phyloP scores from a whole-genome alignment of 345 rosid species.

The Triadica sebifera region DNA sequence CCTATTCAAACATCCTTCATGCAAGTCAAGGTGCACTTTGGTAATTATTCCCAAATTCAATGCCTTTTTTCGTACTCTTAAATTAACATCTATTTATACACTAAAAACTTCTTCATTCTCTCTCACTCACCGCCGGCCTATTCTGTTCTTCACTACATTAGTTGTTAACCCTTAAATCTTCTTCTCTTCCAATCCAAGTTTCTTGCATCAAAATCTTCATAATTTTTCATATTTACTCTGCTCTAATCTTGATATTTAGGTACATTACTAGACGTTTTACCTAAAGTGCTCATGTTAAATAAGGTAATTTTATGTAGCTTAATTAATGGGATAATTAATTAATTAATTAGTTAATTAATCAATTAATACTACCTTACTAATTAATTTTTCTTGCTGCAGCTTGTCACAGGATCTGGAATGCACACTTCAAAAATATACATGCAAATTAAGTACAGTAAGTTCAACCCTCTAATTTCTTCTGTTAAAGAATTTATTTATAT shows the following conservation, averaged over 20 bases:
- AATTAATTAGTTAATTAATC: too few relatives aligned
- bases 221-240: conserved; percentile 12
- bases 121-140: background rate
- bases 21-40: conserved; percentile 45
- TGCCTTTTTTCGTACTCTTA: conserved; percentile 21
- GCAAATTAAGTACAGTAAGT: conserved; percentile 20
- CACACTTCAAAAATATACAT: conserved; percentile 11
- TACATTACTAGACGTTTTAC: conserved; percentile 27
- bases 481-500: too few relatives aligned
- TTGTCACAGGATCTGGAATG: conserved; percentile 10
- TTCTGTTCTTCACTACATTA: background rate
- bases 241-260: conserved; percentile 34
- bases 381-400: background rate
- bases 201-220: background rate
- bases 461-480: too few relatives aligned
- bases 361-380: background rate
- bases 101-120: conserved; percentile 27
- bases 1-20: conserved; percentile 23
- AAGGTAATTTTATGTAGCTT: background rate
- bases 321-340: too few relatives aligned
- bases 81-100: conserved; percentile 50
- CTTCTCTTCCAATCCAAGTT: conserved; percentile 23
- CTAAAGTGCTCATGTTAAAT: background rate
- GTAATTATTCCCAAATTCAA: conserved; percentile 37
- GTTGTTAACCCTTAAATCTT: background rate